Evolutionary conservation across 176 grass and related monocot species (phyloP).

Genomic region (Leersia perrieri): DNA sequence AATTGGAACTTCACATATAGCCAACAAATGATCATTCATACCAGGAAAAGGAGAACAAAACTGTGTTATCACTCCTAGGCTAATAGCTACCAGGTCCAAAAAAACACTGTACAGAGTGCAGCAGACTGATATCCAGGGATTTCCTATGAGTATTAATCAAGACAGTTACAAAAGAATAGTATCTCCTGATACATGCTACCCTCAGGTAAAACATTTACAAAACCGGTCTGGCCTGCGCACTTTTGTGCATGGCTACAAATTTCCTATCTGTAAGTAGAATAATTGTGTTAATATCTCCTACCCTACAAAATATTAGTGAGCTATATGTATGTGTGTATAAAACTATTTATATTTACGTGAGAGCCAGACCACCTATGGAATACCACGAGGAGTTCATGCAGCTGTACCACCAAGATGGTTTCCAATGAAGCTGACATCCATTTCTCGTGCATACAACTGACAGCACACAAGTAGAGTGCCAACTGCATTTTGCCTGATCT

Average conservation of each 20-base stretch:
- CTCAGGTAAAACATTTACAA: constrained; percentile 58
- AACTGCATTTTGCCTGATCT: constrained; percentile 13
- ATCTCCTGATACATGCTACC: constrained; percentile 40
- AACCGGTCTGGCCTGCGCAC: constrained; percentile 48
- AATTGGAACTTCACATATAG: constrained; percentile 38
- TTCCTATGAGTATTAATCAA: constrained; percentile 34
- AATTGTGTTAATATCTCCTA: constrained; percentile 56
- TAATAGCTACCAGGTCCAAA: background rate
- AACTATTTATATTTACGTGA: constrained; percentile 58
- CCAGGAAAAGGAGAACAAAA: constrained; percentile 36
- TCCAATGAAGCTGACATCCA: constrained; percentile 22
- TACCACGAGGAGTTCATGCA: constrained; percentile 6
- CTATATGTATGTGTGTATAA: constrained; percentile 51
- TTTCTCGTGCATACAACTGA: constrained; percentile 8
- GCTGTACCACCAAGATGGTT: constrained; percentile 17
- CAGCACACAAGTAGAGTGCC: background rate
- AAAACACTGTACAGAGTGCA: constrained; percentile 31
- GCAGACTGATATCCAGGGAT: constrained; percentile 16
- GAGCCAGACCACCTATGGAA: constrained; percentile 6
- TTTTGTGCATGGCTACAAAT: constrained; percentile 34
- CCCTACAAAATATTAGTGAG: constrained; percentile 63
- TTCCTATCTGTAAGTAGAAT: constrained; percentile 56
- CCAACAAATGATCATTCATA: constrained; percentile 42
- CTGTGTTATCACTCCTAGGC: constrained; percentile 9
- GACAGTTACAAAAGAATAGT: constrained; percentile 36